Evolutionary conservation across 441 rosid genomes (phyloP).

Genomic region (Rhodomyrtus psidioides): DNA sequence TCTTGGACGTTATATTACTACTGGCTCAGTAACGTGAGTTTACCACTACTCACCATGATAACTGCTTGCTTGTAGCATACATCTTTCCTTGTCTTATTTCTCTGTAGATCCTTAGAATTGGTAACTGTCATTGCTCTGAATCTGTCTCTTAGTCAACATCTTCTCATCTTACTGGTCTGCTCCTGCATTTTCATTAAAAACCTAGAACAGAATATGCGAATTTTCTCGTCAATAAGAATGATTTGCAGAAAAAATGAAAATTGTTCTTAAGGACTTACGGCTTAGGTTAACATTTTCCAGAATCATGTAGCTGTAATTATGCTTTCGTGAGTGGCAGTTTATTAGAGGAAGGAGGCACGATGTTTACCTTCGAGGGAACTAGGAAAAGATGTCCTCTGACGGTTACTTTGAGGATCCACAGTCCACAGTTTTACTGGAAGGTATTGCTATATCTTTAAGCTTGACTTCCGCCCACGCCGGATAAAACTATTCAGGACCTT

Average conservation of each 20-base stretch:
- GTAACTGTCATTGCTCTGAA: not conserved
- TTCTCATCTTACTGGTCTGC: not conserved
- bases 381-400: slow-evolving; percentile 22
- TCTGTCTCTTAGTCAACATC: not conserved
- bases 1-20: slow-evolving; percentile 46
- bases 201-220: not conserved
- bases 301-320: not conserved
- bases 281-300: not conserved
- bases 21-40: slow-evolving; percentile 64
- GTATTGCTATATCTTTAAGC: slow-evolving; percentile 13
- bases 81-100: not conserved
- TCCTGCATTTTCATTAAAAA: not conserved
- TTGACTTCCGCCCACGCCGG: not conserved
- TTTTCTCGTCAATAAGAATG: not conserved
- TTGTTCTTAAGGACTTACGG: not conserved
- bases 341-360: slow-evolving; percentile 75
- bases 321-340: slow-evolving; percentile 27
- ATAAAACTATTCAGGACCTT: not conserved
- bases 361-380: slow-evolving; percentile 48
- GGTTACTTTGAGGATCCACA: slow-evolving; percentile 48
- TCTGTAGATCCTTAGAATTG: not conserved
- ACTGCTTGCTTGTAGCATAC: not conserved
- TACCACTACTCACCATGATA: slow-evolving; percentile 1
- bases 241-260: not conserved
- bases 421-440: slow-evolving; percentile 93